Percentiles rank a stretch among this genome's conserved stretches.
These are phyloP conservation scores for Neoboletus brunneissimus DNA, from an alignment of 768 basidiomycete genomes.

Conservation along the genomic window DNA sequence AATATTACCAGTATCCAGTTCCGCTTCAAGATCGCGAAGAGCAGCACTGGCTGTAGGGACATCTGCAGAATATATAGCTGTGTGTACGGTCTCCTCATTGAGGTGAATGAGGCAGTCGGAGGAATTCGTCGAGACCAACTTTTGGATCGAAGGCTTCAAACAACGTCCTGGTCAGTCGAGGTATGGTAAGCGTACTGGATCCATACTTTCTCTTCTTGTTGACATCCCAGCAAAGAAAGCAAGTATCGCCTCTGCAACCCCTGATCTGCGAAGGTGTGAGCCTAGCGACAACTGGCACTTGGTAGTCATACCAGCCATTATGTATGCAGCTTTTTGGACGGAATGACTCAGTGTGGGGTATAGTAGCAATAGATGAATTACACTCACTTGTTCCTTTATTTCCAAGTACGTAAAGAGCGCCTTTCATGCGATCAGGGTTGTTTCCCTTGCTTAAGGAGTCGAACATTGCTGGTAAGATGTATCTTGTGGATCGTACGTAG, in stretches of 20 bases:
- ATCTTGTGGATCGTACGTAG: constrained; percentile 69
- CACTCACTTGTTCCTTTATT: constrained; percentile 65
- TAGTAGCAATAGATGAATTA: neutral
- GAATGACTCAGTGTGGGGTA: constrained; percentile 8
- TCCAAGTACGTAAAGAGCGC: constrained; percentile 79
- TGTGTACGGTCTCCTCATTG: constrained; percentile 62
- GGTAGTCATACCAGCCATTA: constrained; percentile 57
- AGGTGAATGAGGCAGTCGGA: constrained; percentile 59
- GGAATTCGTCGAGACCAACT: constrained; percentile 41
- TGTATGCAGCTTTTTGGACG: constrained; percentile 53
- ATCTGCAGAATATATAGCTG: constrained; percentile 55
- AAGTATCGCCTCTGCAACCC: constrained; percentile 56
- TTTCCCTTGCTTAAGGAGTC: constrained; percentile 65
- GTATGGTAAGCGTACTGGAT: constrained; percentile 9
- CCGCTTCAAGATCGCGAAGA: constrained; percentile 46
- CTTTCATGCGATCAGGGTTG: constrained; percentile 94
- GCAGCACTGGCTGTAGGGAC: constrained; percentile 47
- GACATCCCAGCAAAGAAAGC: constrained; percentile 64
- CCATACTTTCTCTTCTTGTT: constrained; percentile 80
- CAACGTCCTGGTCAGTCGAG: constrained; percentile 49
- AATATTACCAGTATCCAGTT: constrained; percentile 46
- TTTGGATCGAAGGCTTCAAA: constrained; percentile 18
- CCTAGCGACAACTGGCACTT: constrained; percentile 2
- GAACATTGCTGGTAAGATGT: constrained; percentile 58
- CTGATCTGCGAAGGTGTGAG: constrained; percentile 43